Evolutionary conservation across 306 rosid species (phyloP).

Genomic region (Ceratonia siliqua): DNA sequence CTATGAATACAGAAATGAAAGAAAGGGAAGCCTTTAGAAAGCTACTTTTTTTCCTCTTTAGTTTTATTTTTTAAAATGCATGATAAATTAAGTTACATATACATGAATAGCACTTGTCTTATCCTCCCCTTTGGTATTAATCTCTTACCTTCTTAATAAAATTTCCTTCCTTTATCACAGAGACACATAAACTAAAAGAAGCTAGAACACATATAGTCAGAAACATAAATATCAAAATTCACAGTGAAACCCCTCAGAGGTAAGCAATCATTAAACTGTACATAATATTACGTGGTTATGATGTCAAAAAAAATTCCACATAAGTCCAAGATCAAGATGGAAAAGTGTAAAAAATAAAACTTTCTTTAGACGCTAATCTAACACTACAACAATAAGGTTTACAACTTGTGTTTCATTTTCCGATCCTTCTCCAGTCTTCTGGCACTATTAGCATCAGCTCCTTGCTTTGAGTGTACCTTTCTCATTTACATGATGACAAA

Average conservation of each 20-base stretch:
- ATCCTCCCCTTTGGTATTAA: not conserved
- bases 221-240: conserved; percentile 16
- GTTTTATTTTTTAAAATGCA: not conserved
- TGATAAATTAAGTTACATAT: not conserved
- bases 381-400: conserved; percentile 11
- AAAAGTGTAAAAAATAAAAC: conserved; percentile 21
- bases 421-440: conserved; percentile 16
- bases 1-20: conserved; percentile 10
- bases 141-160: not conserved
- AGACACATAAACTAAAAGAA: not conserved
- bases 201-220: not conserved
- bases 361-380: not conserved
- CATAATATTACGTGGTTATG: not conserved
- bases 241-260: not conserved
- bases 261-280: not conserved
- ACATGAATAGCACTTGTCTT: not conserved
- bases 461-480: conserved; percentile 15
- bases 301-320: not conserved
- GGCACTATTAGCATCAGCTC: not conserved
- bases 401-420: not conserved
- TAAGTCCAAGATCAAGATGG: not conserved
- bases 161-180: not conserved
- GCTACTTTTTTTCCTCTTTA: not conserved
- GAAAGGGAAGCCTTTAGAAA: not conserved
- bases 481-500: conserved; percentile 22